Evolutionary conservation across 441 rosid genomes (phyloP).

Genomic region (Kokia cookei): DNA sequence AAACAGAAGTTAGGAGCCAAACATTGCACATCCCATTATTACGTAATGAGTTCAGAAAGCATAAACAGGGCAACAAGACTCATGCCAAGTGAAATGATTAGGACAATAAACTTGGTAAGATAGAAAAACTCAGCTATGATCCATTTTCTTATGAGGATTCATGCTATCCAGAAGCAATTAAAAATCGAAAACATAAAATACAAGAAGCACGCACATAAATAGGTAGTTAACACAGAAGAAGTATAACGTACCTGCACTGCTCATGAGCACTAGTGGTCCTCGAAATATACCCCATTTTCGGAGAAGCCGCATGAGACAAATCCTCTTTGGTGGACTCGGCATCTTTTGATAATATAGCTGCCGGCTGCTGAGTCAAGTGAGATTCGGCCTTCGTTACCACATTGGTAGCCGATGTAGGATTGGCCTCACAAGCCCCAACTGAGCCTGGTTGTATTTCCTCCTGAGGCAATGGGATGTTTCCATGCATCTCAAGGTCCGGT

Average conservation of each 20-base stretch:
- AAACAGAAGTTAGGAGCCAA: neutral
- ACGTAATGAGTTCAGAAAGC: neutral
- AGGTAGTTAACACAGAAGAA: neutral
- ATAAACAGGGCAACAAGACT: neutral
- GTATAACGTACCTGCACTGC: conserved; percentile 54
- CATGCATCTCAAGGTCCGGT: conserved; percentile 49
- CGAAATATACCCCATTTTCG: conserved; percentile 39
- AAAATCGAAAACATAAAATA: neutral
- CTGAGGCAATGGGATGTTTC: conserved; percentile 11
- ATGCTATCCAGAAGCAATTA: neutral
- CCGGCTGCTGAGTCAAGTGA: conserved; percentile 12
- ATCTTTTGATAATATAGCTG: conserved; percentile 14
- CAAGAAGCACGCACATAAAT: neutral
- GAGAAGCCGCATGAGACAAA: conserved; percentile 16
- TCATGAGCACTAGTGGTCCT: conserved; percentile 54
- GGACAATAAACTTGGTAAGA: neutral
- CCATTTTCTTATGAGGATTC: neutral
- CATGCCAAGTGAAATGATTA: neutral
- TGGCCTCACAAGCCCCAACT: conserved; percentile 5
- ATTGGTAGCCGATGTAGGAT: conserved; percentile 27
- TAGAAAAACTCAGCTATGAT: neutral
- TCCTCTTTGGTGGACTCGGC: conserved; percentile 21
- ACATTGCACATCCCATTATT: neutral
- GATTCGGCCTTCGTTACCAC: conserved; percentile 42
- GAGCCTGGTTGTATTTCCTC: conserved; percentile 10